Evolutionary conservation across 202 grass and related monocot genomes (phyloP), one percentile per base, ranked within the genome.

Genomic region (Elaeis oleifera): DNA sequence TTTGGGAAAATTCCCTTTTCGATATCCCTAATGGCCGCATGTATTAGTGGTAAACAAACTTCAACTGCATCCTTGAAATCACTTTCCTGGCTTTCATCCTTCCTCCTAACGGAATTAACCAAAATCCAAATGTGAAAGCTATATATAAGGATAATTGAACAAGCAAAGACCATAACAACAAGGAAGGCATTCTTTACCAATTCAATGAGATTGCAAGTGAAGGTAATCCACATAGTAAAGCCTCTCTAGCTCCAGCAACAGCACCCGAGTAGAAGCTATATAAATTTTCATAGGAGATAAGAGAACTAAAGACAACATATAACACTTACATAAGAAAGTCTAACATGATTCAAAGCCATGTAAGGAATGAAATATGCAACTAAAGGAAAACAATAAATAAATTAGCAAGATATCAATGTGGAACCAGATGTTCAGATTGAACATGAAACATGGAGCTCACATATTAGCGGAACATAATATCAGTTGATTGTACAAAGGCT

Each of bases 191-290:
- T 22, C 71, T 78, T 53, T 77, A 90, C 86, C 83, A 90, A 82
- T 86, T 87, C 61, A 90, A 79, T 61, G 86, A 90, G 51, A 95
- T 82, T 57, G 71, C 68, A 16, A 87, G 51, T 50, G 83, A 95
- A 82, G 90, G 83, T 63, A 90, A 44, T 18, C 80, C 80, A 75
- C 49, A 52, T 50, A 87, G 67, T 75, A 90, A 84, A 68, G 80
- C 83, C 75, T 90, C 83, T 75, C 80, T 81, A 81, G 83, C 79
- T 24, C 81, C 71, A 72, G 79, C 72, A 67, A 87, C 63, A 58
- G 77, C 85, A 78, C 83, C 77, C 28, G 80, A 87, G 32, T 84
- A 79, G 62, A 87, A 82, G 64, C 86, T 95, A 77, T 56, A 84
- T 0, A 61, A 24, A 19, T 76, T 87, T 63, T 71, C 16, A 44